Evolutionary conservation across 345 rosid species (phyloP).

Genomic region (Citropsis articulata): DNA sequence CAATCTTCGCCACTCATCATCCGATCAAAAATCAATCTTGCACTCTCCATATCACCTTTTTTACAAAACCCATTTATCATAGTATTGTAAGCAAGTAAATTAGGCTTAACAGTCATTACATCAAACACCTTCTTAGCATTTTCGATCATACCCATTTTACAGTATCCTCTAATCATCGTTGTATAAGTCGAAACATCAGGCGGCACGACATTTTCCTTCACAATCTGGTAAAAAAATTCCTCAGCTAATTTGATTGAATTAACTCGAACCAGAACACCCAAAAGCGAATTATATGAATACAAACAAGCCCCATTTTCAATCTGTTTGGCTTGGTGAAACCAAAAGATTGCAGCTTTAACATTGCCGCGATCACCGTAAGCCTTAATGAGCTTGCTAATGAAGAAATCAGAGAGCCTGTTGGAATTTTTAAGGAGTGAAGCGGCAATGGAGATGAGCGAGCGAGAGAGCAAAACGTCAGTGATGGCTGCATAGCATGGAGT

Average conservation of each 20-base stretch:
- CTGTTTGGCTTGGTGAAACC: slow-evolving; percentile 31
- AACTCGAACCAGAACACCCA: slow-evolving; percentile 31
- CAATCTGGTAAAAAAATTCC: slow-evolving; percentile 26
- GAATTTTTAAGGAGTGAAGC: slow-evolving; percentile 23
- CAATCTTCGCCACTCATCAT: slow-evolving; percentile 18
- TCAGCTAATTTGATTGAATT: slow-evolving; percentile 21
- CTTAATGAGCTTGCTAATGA: slow-evolving; percentile 29
- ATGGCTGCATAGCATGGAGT: slow-evolving; percentile 31
- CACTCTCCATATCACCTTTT: slow-evolving; percentile 35
- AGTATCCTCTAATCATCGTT: slow-evolving; percentile 32
- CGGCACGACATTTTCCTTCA: slow-evolving; percentile 15
- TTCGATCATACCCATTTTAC: slow-evolving; percentile 33
- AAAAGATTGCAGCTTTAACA: slow-evolving; percentile 32
- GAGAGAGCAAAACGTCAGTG: slow-evolving; percentile 30
- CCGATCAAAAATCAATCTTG: slow-evolving; percentile 11
- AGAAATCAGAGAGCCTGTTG: slow-evolving; percentile 29
- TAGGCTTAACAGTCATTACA: slow-evolving; percentile 38
- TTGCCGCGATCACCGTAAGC: slow-evolving; percentile 31
- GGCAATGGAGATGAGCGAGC: slow-evolving; percentile 27
- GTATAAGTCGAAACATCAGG: slow-evolving; percentile 39
- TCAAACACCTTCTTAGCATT: slow-evolving; percentile 39
- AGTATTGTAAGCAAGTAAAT: slow-evolving; percentile 30
- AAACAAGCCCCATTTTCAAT: slow-evolving; percentile 23
- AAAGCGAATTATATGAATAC: slow-evolving; percentile 32
- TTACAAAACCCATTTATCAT: slow-evolving; percentile 44